phyloP scores from a whole-genome alignment of 2,329 filamentous ascomycete genomes.

The Paracorniculantispora psalliotae region DNA sequence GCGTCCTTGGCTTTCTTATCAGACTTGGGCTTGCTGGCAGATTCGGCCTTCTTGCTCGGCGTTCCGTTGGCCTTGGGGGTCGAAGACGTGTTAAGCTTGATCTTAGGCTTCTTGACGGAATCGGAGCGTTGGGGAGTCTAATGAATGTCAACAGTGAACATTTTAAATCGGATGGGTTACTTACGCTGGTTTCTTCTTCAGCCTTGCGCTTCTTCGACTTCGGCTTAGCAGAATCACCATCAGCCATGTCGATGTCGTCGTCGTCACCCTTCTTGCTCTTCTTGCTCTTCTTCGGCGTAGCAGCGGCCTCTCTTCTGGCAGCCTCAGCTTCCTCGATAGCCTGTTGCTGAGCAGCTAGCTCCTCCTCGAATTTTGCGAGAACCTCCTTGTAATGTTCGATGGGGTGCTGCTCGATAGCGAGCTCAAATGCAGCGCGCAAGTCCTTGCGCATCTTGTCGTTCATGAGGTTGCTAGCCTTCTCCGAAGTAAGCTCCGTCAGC shows the following conservation, averaged over 20 bases:
- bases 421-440: slow-evolving; percentile 70
- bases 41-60: slow-evolving; percentile 53
- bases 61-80: slow-evolving; percentile 67
- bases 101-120: slow-evolving; percentile 64
- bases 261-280: slow-evolving; percentile 38
- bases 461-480: slow-evolving; percentile 62
- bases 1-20: slow-evolving; percentile 51
- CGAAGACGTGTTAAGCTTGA: slow-evolving; percentile 58
- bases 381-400: slow-evolving; percentile 80
- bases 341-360: slow-evolving; percentile 51
- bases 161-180: slow-evolving; percentile 17
- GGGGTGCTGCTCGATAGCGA: slow-evolving; percentile 73
- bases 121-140: slow-evolving; percentile 55
- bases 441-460: slow-evolving; percentile 77
- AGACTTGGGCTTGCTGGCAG: slow-evolving; percentile 52
- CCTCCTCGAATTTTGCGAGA: slow-evolving; percentile 64
- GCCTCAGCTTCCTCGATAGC: slow-evolving; percentile 37
- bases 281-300: slow-evolving; percentile 20
- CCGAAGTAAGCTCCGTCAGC: slow-evolving; percentile 69
- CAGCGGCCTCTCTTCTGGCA: slow-evolving; percentile 40
- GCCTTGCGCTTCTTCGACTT: slow-evolving; percentile 76
- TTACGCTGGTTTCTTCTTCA: slow-evolving; percentile 61
- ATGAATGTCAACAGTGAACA: neutral
- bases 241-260: slow-evolving; percentile 58
- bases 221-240: slow-evolving; percentile 63